Evolutionary conservation across 768 basidiomycete species (phyloP).

Genomic region (Tulasnella sp.): DNA sequence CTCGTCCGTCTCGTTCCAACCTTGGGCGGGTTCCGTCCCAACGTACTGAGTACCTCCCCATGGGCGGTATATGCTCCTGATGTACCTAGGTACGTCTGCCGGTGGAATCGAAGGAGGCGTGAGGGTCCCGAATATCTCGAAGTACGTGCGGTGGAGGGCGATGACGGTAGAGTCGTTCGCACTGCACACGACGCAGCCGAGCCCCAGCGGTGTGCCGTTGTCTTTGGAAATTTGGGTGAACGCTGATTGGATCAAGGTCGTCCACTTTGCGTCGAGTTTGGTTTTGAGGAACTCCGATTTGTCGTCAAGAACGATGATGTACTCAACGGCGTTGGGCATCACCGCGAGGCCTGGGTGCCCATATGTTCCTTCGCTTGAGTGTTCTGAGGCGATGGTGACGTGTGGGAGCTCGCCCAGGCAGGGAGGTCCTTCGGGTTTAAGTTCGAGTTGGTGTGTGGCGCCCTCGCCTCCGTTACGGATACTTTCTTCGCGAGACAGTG

Average conservation of each 20-base stretch:
- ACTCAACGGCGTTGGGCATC: constrained; percentile 33
- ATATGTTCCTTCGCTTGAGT: background rate
- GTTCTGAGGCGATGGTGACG: background rate
- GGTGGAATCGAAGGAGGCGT: background rate
- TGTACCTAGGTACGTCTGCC: constrained; percentile 41
- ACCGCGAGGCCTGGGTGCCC: too few relatives aligned
- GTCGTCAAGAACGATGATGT: constrained; percentile 44
- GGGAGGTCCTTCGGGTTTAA: too few relatives aligned
- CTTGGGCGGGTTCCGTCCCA: constrained; percentile 30
- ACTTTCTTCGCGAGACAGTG: too few relatives aligned
- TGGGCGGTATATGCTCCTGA: constrained; percentile 49
- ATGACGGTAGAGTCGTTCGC: constrained; percentile 49
- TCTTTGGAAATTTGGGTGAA: constrained; percentile 29
- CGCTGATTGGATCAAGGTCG: constrained; percentile 30
- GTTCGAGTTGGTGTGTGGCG: too few relatives aligned
- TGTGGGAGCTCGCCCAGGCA: background rate
- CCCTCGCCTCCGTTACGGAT: too few relatives aligned
- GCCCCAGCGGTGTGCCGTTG: constrained; percentile 31
- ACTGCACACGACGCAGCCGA: constrained; percentile 48
- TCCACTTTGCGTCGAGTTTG: constrained; percentile 39
- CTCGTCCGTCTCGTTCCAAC: constrained; percentile 40
- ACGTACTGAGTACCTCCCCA: constrained; percentile 39
- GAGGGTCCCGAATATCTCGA: constrained; percentile 36
- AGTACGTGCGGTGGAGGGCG: constrained; percentile 41
- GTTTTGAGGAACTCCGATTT: constrained; percentile 32